phyloP scores from a whole-genome alignment of 1,139 yeast genomes.

The Arxiozyma slooffiae region DNA sequence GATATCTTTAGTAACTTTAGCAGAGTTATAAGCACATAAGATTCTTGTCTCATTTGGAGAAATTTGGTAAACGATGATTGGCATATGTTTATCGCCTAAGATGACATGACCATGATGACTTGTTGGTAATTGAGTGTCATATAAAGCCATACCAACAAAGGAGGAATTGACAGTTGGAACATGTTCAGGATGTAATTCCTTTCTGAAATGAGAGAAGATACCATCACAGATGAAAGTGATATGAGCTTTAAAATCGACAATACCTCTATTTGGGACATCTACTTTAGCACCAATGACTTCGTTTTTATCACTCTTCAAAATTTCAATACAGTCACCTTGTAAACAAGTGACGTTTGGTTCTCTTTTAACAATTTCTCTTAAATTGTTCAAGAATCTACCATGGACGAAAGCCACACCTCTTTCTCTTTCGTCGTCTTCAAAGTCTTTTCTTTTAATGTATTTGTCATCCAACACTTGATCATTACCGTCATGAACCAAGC shows the following conservation, averaged over 20 bases:
- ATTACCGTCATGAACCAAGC: constrained; percentile 46
- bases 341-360: constrained; percentile 67
- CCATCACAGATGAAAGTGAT: constrained; percentile 85
- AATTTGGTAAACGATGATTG: constrained; percentile 79
- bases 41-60: constrained; percentile 77
- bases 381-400: constrained; percentile 72
- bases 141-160: constrained; percentile 73
- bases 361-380: constrained; percentile 57
- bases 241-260: constrained; percentile 42
- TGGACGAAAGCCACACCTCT: constrained; percentile 86
- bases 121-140: constrained; percentile 62
- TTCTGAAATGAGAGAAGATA: constrained; percentile 85
- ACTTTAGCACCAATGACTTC: constrained; percentile 61
- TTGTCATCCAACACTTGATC: constrained; percentile 43
- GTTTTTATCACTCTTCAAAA: constrained; percentile 44
- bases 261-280: constrained; percentile 32
- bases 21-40: constrained; percentile 74
- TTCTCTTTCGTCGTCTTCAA: constrained; percentile 55
- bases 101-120: constrained; percentile 83
- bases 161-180: constrained; percentile 68
- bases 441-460: constrained; percentile 40
- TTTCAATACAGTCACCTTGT: constrained; percentile 69
- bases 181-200: constrained; percentile 47
- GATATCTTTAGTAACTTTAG: constrained; percentile 64
- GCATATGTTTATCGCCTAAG: constrained; percentile 69